Base-by-base conservation (phyloP, 2,329 filamentous ascomycete genomes). In the Macrophomina pseudophaseolina region DNA sequence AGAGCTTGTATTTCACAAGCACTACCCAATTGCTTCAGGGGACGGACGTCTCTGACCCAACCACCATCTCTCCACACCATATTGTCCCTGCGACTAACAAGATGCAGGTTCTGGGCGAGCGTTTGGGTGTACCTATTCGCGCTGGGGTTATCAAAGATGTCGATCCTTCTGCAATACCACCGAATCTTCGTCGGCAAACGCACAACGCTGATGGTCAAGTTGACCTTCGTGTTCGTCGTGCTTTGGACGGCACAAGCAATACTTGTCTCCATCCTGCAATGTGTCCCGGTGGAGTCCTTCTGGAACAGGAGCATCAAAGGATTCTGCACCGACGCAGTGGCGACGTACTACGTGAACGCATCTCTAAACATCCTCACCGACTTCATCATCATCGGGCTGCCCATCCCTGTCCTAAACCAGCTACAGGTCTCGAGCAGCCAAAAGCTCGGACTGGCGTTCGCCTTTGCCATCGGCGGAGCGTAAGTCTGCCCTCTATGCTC, bases 51-150 rank as follows among this genome's bases (percentile, higher is more conserved):
- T 12, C 16, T 38, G 32, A 30, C 48, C 28, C 12, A 35, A 11
- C 28, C 12, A 9, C 30, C n/a, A 49, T 35, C 28, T n/a, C 12
- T n/a, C 14, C 23, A 16, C 23, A 30, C 38, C 5, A 6, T 44
- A 18, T 9, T 33, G 28, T 9, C 14, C 30, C 23, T 46, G 56
- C 18, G 8, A 11, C 56, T 48, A 18, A 60, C 14, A 3, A 18
- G 28, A 6, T 16, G 2, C n/a, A 64, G 59, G 44, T 77, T 78
- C 58, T 78, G 75, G 75, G 73, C 72, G 9, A 73, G 72, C 44
- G 66, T 77, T 0, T 76, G 73, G 74, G 69, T 75, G 4, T 77
- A 78, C 66, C 71, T 73, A 58, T 69, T 77, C 28, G 64, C 73
- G 9, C 71, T 78, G 18, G 73, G 71, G 3, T 67, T 70, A 23